Base-by-base conservation (phyloP, 2,329 filamentous ascomycete species). In the Thelonectria rubi region DNA sequence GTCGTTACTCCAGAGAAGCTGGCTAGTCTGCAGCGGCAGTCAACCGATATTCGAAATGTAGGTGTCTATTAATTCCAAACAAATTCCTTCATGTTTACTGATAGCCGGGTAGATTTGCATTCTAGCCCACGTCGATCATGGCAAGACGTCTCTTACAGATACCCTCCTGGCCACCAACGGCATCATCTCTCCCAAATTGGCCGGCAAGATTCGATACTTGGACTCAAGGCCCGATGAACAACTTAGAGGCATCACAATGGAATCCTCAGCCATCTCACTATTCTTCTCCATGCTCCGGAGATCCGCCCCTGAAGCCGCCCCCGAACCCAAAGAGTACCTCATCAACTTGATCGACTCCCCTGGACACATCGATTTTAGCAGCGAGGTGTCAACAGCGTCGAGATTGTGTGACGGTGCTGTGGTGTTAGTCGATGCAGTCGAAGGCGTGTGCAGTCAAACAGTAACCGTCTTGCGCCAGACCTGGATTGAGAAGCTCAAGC, bases 331-430 rank as follows among this genome's bases (percentile, higher is more conserved):
- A 74, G 94, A 99, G 77, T 97, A 97, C 74, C 84, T 99, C 64
- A 92, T 99, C 80, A 99, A 99, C 76, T 80, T 99, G 60, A 99
- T 99, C 74, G 95, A 99, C 79, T 98, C 95, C 1, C 95, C 95
- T 0, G 95, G 95, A 2, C 95, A 99, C 76, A 98, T 99, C 66
- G 95, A 99, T 78, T 99, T 99, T 77, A 97, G 94, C 80, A 97
- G 93, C 67, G 95, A 99, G 75, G 95, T 99, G 1, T 98, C 94
- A 1, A 98, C 94, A 1, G 95, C 95, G 2, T 98, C 94, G 10
- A 86, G 95, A 56, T 82, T 99, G 17, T 98, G 95, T 70, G 95
- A 99, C 76, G 95, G 95, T 39, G 95, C 95, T 7, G 88, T 98
- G 10, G 92, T 99, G 11, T 82, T 99, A 30, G 94, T 99, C 18